phyloP scores from a whole-genome alignment of 1,284 basidiomycete genomes.

The Ganoderma leucocontextum region DNA sequence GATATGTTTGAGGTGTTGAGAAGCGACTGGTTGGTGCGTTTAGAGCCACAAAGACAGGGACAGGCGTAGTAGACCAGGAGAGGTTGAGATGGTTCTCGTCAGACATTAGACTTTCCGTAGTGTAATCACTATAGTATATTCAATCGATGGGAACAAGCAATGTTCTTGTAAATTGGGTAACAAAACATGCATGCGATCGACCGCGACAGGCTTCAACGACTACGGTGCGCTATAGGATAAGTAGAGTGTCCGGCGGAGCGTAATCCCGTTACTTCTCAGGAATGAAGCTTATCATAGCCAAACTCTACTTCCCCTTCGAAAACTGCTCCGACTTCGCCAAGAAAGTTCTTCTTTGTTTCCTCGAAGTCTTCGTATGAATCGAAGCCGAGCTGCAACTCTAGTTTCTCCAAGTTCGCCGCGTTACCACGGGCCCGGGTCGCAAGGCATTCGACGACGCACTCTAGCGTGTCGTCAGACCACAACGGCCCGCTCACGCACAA shows the following conservation, averaged over 20 bases:
- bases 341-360: neutral
- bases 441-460: neutral
- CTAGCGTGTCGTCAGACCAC: neutral
- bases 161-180: too few relatives aligned
- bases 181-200: too few relatives aligned
- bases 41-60: neutral
- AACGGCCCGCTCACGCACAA: neutral
- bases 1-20: conserved; percentile 18
- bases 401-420: neutral
- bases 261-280: too few relatives aligned
- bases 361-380: neutral
- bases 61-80: neutral
- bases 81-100: neutral
- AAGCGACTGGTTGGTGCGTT: conserved; percentile 10
- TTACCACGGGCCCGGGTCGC: neutral
- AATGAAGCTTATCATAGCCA: neutral
- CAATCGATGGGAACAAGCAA: too few relatives aligned
- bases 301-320: neutral
- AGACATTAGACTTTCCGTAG: too few relatives aligned
- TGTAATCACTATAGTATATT: too few relatives aligned
- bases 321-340: neutral
- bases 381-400: neutral
- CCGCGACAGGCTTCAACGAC: too few relatives aligned
- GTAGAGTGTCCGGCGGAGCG: too few relatives aligned
- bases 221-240: too few relatives aligned